Evolutionary conservation across 176 grass and related monocot genomes (phyloP).

Genomic region (Hyparrhenia diplandra): DNA sequence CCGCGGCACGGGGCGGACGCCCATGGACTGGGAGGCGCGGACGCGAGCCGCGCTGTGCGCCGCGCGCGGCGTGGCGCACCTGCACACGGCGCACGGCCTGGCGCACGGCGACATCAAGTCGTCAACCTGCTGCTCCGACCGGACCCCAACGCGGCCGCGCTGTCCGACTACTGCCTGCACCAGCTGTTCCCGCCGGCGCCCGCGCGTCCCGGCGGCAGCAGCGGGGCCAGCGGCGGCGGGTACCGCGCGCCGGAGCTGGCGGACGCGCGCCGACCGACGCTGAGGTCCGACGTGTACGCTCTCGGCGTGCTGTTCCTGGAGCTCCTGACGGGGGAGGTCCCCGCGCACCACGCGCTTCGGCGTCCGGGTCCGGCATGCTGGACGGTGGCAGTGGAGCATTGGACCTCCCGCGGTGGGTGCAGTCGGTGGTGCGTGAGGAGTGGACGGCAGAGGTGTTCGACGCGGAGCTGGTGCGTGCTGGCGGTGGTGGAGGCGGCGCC

Average conservation of each 20-base stretch:
- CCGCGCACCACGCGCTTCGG: constrained; percentile 13
- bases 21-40: constrained; percentile 80
- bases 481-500: constrained; percentile 28
- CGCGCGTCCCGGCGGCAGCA: constrained; percentile 15
- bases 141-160: constrained; percentile 56
- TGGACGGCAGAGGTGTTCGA: constrained; percentile 98
- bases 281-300: constrained; percentile 77
- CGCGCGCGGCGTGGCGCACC: constrained; percentile 65
- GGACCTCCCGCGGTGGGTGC: constrained; percentile 88
- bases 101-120: constrained; percentile 88
- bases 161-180: constrained; percentile 77
- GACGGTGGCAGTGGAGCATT: constrained; percentile 44
- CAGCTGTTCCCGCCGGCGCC: constrained; percentile 60
- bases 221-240: constrained; percentile 21
- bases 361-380: constrained; percentile 14
- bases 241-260: constrained; percentile 79
- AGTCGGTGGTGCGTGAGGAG: constrained; percentile 94
- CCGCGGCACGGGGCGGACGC: constrained; percentile 50
- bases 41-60: constrained; percentile 65
- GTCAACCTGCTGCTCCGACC: constrained; percentile 82
- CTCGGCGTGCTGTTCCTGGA: constrained; percentile 85
- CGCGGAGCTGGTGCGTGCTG: constrained; percentile 51
- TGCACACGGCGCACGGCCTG: constrained; percentile 57
- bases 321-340: constrained; percentile 70
- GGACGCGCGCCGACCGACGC: constrained; percentile 60